Evolutionary conservation across 1,284 basidiomycete species (phyloP).

Genomic region (Tetrapyrgos nigripes): DNA sequence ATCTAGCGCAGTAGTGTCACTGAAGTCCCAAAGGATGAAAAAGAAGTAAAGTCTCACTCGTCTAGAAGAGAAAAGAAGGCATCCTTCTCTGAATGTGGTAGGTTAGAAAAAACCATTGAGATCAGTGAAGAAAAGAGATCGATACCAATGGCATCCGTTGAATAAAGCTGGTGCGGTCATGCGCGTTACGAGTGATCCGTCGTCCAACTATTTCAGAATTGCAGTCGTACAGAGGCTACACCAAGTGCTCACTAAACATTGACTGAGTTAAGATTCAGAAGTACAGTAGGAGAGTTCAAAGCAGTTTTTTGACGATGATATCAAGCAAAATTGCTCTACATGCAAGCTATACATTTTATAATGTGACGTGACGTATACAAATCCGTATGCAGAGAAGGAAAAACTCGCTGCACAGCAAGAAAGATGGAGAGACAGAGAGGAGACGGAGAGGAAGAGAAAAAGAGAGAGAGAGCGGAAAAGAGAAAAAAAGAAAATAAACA

Average conservation of each 20-base stretch:
- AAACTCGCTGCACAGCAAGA: conserved; percentile 4
- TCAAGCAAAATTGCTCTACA: neutral
- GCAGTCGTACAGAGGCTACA: too few relatives aligned
- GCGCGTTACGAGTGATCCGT: too few relatives aligned
- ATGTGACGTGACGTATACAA: neutral
- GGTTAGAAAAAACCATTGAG: conserved; percentile 72
- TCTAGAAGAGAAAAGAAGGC: conserved; percentile 81
- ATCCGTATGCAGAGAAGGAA: conserved; percentile 3
- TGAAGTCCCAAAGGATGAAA: neutral
- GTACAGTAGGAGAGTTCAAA: too few relatives aligned
- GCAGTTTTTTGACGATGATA: too few relatives aligned
- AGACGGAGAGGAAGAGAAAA: conserved; percentile 26
- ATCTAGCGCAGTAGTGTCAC: conserved; percentile 46
- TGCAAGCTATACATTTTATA: neutral
- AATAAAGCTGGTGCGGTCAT: neutral
- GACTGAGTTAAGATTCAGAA: too few relatives aligned
- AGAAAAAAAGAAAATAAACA: conserved; percentile 25
- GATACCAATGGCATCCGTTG: neutral
- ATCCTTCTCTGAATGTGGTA: conserved; percentile 70
- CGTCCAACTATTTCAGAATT: too few relatives aligned
- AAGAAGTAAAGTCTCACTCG: conserved; percentile 55
- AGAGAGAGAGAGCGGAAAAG: conserved; percentile 27
- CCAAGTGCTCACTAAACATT: too few relatives aligned
- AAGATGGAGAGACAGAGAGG: conserved; percentile 6
- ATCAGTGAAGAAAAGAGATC: neutral